Conservation (phyloP, 225 moss, liverwort and hornwort species). For the Asterella californica region DNA sequence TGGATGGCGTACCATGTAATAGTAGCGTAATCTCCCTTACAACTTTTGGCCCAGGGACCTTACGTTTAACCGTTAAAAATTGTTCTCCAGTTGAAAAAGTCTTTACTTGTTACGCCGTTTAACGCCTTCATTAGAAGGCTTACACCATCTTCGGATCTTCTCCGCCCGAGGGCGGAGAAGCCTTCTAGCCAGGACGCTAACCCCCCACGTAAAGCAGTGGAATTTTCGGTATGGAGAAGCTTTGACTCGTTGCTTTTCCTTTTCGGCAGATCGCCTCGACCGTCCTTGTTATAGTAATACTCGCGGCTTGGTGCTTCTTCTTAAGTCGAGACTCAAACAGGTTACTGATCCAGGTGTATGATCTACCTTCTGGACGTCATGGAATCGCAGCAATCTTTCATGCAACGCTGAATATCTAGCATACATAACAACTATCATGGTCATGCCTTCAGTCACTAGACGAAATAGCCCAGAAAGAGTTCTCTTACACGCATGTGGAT, state of each 20-base stretch:
- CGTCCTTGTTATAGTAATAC: conserved; percentile 51
- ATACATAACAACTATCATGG: background rate
- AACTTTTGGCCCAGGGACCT: too few species aligned
- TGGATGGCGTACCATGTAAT: too few species aligned
- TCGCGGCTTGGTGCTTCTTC: conserved; percentile 85
- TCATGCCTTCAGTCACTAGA: background rate
- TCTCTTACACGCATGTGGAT: background rate
- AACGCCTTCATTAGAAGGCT: too few species aligned
- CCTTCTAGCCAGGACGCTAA: too few species aligned
- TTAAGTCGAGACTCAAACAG: conserved; percentile 89
- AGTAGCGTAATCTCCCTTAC: too few species aligned
- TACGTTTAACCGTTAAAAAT: too few species aligned
- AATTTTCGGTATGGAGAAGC: too few species aligned
- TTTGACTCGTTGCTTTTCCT: conserved; percentile 13
- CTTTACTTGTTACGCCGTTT: too few species aligned
- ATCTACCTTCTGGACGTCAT: background rate
- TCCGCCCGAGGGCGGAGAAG: too few species aligned
- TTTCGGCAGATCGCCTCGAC: conserved; percentile 71
- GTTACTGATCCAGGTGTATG: conserved; percentile 72
- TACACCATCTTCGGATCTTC: too few species aligned
- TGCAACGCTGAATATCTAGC: background rate
- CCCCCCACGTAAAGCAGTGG: background rate
- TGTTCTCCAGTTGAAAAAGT: too few species aligned
- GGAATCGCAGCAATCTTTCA: background rate
- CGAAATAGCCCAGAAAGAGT: background rate